Evolutionary conservation across 441 rosid species (phyloP).

Genomic region (Erodium moschatum): DNA sequence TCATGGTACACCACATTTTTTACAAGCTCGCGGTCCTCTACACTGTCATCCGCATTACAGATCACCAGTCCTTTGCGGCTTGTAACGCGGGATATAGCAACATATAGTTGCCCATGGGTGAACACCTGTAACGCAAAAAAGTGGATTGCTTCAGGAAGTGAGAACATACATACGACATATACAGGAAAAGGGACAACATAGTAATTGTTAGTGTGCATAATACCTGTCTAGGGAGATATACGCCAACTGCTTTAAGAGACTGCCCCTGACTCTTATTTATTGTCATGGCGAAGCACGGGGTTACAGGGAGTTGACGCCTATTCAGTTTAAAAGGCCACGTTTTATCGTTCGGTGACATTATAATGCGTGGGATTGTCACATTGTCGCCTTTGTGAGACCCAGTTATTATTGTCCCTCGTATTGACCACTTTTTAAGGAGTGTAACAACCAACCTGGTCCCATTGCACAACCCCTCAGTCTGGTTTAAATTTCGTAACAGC

Average conservation of each 20-base stretch:
- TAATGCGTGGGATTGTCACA: constrained; percentile 1
- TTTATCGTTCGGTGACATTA: not conserved
- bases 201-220: too few species aligned
- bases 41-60: too few species aligned
- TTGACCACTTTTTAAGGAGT: not conserved
- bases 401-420: not conserved
- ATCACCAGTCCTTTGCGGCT: too few species aligned
- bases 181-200: too few species aligned
- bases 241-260: not conserved
- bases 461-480: not conserved
- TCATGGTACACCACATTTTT: too few species aligned
- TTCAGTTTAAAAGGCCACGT: constrained; percentile 9
- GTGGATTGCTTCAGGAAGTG: too few species aligned
- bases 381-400: not conserved
- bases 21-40: too few species aligned
- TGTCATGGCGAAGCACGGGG: constrained; percentile 2
- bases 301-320: constrained; percentile 12
- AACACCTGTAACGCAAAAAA: too few species aligned
- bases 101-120: too few species aligned
- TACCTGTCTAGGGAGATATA: constrained; percentile 6
- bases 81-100: too few species aligned
- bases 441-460: constrained; percentile 9
- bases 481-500: constrained; percentile 17
- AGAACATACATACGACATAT: too few species aligned
- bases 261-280: constrained; percentile 19